Conservation (phyloP, 78 protist species). For the slime mould (Dictyostelium discoideum) region DNA sequence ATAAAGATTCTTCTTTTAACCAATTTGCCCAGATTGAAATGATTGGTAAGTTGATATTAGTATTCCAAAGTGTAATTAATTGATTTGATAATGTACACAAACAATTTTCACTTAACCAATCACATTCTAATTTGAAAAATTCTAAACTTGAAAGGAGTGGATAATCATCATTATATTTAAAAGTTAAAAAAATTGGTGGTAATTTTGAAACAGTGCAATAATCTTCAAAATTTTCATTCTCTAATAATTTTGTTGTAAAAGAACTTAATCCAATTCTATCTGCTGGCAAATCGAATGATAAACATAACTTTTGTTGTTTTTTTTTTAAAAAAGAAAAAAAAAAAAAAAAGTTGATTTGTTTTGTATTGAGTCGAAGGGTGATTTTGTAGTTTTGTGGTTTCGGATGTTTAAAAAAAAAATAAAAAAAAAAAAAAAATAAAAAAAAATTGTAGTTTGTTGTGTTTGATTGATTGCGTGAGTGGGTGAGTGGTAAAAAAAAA, state of each 20-base stretch:
- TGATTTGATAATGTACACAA: neutral
- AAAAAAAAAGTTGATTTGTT: too few relatives aligned
- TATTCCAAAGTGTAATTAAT: neutral
- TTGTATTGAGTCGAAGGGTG: neutral
- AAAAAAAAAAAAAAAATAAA: neutral
- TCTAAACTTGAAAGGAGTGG: neutral
- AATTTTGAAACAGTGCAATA: conserved; percentile 19
- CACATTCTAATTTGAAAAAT: conserved; percentile 1
- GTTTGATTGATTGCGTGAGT: neutral
- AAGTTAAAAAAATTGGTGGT: conserved; percentile 25
- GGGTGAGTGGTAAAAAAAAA: neutral
- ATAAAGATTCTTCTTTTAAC: neutral
- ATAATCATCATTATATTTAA: conserved; percentile 21
- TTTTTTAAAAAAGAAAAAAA: neutral
- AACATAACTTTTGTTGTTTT: neutral
- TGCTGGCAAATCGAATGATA: neutral
- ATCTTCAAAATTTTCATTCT: conserved; percentile 22
- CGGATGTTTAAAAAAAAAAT: neutral
- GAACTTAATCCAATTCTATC: conserved; percentile 10
- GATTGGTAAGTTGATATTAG: neutral
- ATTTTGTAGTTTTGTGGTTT: neutral
- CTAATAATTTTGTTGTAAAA: neutral
- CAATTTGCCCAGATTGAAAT: conserved; percentile 19
- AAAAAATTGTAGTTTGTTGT: neutral
- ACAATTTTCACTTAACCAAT: neutral